Percentiles rank a stretch among this genome's conserved stretches.
Evolutionary conservation across 495 filamentous ascomycete species (phyloP).

Genomic region (Talaromyces proteolyticus): DNA sequence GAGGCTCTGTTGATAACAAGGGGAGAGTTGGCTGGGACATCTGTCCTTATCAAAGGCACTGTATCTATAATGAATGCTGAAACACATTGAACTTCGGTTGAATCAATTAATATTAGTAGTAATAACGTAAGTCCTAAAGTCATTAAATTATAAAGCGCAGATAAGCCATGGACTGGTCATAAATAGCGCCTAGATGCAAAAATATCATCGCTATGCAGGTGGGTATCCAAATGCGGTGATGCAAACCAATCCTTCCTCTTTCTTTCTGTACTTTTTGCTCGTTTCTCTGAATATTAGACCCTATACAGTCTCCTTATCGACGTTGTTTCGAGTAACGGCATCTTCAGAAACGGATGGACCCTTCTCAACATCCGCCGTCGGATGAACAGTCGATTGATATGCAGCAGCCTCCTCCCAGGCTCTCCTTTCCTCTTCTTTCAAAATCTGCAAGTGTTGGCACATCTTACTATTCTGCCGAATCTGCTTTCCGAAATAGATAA

Average conservation of each 20-base stretch:
- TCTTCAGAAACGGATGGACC: neutral
- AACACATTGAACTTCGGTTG: too few relatives aligned
- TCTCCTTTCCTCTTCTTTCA: slow-evolving; percentile 19
- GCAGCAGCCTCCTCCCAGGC: slow-evolving; percentile 1
- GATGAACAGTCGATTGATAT: neutral
- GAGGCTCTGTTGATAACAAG: too few relatives aligned
- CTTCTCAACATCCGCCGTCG: neutral
- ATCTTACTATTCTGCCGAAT: slow-evolving; percentile 31
- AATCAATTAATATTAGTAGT: too few relatives aligned
- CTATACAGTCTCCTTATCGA: neutral
- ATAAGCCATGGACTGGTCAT: too few relatives aligned
- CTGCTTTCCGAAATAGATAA: slow-evolving; percentile 28
- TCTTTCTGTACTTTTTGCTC: neutral
- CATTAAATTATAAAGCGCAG: too few relatives aligned
- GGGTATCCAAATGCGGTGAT: neutral
- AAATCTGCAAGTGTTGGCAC: slow-evolving; percentile 30
- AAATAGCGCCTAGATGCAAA: too few relatives aligned
- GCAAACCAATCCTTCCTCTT: neutral
- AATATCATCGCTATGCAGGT: neutral
- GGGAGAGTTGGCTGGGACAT: too few relatives aligned
- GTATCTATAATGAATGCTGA: too few relatives aligned
- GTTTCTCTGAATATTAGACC: neutral
- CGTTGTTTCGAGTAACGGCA: neutral
- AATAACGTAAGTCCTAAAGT: neutral
- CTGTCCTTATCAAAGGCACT: too few relatives aligned